These are phyloP conservation scores for Abortiporus biennis DNA, from an alignment of 1,284 basidiomycete species.

Conservation along the genomic window DNA sequence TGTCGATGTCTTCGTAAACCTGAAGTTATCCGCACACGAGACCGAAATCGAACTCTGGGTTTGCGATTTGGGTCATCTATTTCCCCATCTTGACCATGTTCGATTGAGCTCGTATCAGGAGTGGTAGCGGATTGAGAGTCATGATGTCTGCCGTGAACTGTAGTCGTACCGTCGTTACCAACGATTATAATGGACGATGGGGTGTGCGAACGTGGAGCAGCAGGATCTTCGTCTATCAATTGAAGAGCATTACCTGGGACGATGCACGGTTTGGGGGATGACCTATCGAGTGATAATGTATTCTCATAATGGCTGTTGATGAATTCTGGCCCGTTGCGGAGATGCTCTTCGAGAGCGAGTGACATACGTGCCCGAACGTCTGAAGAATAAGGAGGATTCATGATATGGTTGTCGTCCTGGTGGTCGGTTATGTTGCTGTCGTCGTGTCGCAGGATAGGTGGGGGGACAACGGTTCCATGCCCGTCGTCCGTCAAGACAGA, in stretches of 20 bases:
- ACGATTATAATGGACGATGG: constrained; percentile 23
- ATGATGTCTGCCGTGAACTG: constrained; percentile 8
- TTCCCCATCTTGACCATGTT: constrained; percentile 1
- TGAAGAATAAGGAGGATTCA: not conserved
- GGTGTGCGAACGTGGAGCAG: constrained; percentile 21
- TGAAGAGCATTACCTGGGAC: constrained; percentile 29
- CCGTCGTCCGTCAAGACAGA: not conserved
- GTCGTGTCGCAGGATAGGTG: not conserved
- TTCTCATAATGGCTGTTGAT: constrained; percentile 16
- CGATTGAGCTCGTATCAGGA: constrained; percentile 11
- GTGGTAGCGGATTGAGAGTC: constrained; percentile 3
- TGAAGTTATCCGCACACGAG: constrained; percentile 50
- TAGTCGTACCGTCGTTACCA: constrained; percentile 14
- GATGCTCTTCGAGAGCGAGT: constrained; percentile 13
- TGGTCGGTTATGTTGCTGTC: not conserved
- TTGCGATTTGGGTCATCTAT: too few species aligned
- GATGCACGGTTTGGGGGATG: constrained; percentile 27
- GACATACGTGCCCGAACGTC: constrained; percentile 13
- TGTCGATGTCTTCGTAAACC: constrained; percentile 32
- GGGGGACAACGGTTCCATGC: not conserved
- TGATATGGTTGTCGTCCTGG: not conserved
- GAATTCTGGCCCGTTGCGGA: constrained; percentile 11
- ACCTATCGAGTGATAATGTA: constrained; percentile 21
- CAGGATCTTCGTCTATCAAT: constrained; percentile 28
- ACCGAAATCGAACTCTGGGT: constrained; percentile 45